These are phyloP conservation scores for Lasiosphaeris hirsuta DNA, from an alignment of 495 filamentous ascomycete genomes.

Conservation along the genomic window DNA sequence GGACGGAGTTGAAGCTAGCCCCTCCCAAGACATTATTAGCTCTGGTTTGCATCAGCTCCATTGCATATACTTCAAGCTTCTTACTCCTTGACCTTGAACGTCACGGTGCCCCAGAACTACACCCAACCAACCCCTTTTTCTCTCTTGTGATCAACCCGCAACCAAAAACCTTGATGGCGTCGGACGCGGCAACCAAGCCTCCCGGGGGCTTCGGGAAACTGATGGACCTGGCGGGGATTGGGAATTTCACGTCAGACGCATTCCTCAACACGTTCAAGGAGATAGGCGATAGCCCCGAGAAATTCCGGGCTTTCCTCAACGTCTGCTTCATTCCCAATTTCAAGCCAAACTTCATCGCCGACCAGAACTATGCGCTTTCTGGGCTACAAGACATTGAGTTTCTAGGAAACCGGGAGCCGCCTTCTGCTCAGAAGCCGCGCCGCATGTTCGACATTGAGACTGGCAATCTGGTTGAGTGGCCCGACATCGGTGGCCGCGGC, in stretches of 20 bases:
- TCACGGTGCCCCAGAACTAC: no score
- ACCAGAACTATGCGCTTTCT: slow-evolving; percentile 13
- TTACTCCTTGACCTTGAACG: no score
- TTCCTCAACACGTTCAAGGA: slow-evolving; percentile 21
- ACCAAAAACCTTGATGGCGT: not conserved
- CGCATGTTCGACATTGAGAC: slow-evolving; percentile 49
- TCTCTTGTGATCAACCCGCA: not conserved
- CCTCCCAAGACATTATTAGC: no score
- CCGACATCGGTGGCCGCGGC: slow-evolving; percentile 26
- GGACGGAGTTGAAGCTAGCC: no score
- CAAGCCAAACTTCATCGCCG: slow-evolving; percentile 27
- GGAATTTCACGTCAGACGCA: slow-evolving; percentile 18
- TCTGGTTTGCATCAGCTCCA: no score
- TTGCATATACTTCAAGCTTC: no score
- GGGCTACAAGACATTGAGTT: slow-evolving; percentile 26
- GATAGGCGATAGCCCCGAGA: slow-evolving; percentile 27
- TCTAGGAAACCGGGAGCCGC: slow-evolving; percentile 13
- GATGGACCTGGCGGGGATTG: slow-evolving; percentile 11
- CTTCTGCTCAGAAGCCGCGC: slow-evolving; percentile 24
- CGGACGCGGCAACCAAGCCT: not conserved
- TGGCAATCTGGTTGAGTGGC: slow-evolving; percentile 34
- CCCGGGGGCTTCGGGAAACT: not conserved
- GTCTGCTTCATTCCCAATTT: slow-evolving; percentile 30
- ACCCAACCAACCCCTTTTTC: no score
- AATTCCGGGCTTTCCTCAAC: slow-evolving; percentile 28